Conservation (phyloP, 208 protist genomes). For the Lotmaria passim region DNA sequence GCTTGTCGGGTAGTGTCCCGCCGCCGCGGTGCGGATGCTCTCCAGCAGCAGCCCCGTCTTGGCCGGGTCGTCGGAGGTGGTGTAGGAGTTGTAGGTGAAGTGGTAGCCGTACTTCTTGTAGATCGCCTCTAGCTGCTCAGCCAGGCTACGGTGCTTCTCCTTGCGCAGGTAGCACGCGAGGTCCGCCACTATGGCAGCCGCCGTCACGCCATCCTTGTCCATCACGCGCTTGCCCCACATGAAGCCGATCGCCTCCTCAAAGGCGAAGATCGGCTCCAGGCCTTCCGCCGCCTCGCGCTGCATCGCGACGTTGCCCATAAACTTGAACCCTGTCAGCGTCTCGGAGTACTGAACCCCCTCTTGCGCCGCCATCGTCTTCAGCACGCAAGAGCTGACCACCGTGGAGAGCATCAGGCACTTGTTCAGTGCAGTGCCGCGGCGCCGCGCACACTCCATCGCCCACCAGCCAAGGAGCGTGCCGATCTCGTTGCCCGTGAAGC, state of each 20-base stretch:
- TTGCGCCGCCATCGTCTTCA: conserved; percentile 91
- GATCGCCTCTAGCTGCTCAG: conserved; percentile 64
- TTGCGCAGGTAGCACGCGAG: conserved; percentile 76
- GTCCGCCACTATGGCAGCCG: conserved; percentile 93
- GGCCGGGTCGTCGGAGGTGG: conserved; percentile 84
- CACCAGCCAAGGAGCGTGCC: conserved; percentile 96
- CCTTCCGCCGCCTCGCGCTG: conserved; percentile 38
- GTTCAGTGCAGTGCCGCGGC: conserved; percentile 40
- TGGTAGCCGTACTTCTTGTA: conserved; percentile 91
- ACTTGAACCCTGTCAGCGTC: conserved; percentile 99
- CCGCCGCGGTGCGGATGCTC: conserved; percentile 53
- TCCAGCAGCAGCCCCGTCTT: conserved; percentile 88
- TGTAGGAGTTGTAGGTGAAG: conserved; percentile 94
- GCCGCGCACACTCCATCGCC: conserved; percentile 73
- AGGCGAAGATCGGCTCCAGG: conserved; percentile 85
- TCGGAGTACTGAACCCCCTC: conserved; percentile 94
- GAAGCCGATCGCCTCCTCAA: conserved; percentile 98
- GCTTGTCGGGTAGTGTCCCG: conserved; percentile 49
- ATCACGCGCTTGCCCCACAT: conserved; percentile 90
- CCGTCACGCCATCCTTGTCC: conserved; percentile 98
- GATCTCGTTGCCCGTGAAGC: conserved; percentile 98
- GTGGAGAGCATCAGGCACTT: conserved; percentile 70
- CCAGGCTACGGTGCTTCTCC: conserved; percentile 40
- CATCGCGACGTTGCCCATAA: conserved; percentile 93
- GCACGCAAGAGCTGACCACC: conserved; percentile 88